Conservation (phyloP, 2,329 filamentous ascomycete genomes). For the Microsporum ferrugineum region DNA sequence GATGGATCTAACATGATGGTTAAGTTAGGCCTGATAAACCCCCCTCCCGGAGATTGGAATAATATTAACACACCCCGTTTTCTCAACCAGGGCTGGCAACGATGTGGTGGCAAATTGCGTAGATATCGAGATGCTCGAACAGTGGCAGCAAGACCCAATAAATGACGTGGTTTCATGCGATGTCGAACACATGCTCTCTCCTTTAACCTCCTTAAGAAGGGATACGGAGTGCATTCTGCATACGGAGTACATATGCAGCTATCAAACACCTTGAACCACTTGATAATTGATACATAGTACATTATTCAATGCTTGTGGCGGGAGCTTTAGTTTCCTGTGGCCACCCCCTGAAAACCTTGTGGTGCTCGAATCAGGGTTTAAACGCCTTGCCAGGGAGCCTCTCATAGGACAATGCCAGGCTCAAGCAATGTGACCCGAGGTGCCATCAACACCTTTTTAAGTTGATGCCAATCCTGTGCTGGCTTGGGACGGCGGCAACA, state of each 20-base stretch:
- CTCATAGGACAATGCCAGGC: background rate
- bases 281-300: background rate
- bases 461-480: background rate
- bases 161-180: background rate
- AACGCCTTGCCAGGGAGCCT: background rate
- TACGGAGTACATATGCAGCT: background rate
- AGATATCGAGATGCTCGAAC: background rate
- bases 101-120: background rate
- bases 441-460: background rate
- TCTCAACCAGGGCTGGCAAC: background rate
- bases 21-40: background rate
- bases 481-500: background rate
- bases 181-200: background rate
- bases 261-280: background rate
- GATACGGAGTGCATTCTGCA: background rate
- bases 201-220: background rate
- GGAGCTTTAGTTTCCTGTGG: background rate
- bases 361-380: background rate
- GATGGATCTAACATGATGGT: no score
- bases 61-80: background rate
- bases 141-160: background rate
- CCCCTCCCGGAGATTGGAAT: no score
- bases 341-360: slow-evolving; percentile 1
- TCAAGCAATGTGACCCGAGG: background rate
- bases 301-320: background rate